Evolutionary conservation across 2,329 filamentous ascomycete genomes (phyloP).

Genomic region (Cladosporium sp.): DNA sequence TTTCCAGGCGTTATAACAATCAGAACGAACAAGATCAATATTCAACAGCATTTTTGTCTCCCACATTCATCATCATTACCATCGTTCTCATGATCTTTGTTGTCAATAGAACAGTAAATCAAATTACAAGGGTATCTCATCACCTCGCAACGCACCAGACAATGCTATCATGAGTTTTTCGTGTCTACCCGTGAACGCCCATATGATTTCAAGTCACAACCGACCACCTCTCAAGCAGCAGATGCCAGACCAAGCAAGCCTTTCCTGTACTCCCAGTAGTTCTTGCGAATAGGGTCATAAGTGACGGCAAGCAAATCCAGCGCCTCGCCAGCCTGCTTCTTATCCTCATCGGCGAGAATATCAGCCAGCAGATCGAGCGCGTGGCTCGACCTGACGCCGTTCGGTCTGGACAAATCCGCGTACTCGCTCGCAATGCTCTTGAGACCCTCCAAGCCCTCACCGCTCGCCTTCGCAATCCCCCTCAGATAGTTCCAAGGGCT

Average conservation of each 20-base stretch:
- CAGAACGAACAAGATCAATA: too few relatives aligned
- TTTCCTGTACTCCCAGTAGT: slow-evolving; percentile 85
- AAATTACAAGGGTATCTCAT: slow-evolving; percentile 9
- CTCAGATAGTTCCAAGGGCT: slow-evolving; percentile 90
- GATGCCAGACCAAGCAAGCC: slow-evolving; percentile 35
- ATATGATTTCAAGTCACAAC: too few relatives aligned
- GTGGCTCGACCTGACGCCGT: slow-evolving; percentile 56
- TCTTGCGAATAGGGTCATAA: slow-evolving; percentile 86
- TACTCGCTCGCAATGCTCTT: slow-evolving; percentile 54
- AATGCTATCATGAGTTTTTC: slow-evolving; percentile 1
- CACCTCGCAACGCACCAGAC: slow-evolving; percentile 1
- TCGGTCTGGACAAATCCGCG: slow-evolving; percentile 45
- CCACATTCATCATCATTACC: too few relatives aligned
- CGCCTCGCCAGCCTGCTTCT: slow-evolving; percentile 62
- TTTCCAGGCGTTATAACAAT: too few relatives aligned
- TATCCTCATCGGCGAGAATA: slow-evolving; percentile 51
- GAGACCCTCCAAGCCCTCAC: slow-evolving; percentile 45
- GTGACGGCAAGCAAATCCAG: slow-evolving; percentile 71
- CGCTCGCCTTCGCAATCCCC: slow-evolving; percentile 68
- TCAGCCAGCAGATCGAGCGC: slow-evolving; percentile 70
- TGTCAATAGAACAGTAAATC: neutral
- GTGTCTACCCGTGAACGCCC: slow-evolving; percentile 3
- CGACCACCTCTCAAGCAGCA: neutral
- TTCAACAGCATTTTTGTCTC: too few relatives aligned
- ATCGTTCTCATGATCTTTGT: neutral